Conservation (phyloP, 1,284 basidiomycete species). For the Apiotrichum akiyoshidainum region DNA sequence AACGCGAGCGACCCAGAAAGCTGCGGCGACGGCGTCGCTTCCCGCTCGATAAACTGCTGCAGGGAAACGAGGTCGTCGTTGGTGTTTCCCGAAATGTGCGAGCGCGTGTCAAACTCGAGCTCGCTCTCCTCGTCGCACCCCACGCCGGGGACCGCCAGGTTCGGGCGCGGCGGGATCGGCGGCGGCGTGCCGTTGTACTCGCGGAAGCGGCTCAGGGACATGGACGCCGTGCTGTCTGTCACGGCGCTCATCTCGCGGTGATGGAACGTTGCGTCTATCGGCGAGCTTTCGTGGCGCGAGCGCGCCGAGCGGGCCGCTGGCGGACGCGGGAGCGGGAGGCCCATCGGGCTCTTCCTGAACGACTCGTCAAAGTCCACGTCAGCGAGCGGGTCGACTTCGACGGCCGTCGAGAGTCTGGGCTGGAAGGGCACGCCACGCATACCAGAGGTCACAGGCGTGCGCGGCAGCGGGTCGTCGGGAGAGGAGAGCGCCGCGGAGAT, state of each 20-base stretch:
- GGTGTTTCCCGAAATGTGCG: neutral
- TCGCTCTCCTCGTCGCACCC: neutral
- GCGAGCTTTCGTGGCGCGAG: neutral
- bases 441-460: neutral
- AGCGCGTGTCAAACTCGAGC: neutral
- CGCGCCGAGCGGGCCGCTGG: neutral
- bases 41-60: neutral
- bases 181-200: neutral
- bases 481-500: neutral
- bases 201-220: neutral
- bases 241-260: neutral
- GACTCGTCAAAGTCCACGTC: neutral
- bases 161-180: neutral
- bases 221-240: neutral
- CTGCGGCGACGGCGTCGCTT: neutral
- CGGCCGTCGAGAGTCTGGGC: neutral
- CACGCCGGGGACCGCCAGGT: neutral
- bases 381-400: neutral
- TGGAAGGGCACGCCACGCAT: too few relatives aligned
- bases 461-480: neutral
- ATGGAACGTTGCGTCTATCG: neutral
- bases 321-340: neutral
- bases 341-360: neutral
- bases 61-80: conserved; percentile 1
- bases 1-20: neutral